Conservation (phyloP, 2,329 filamentous ascomycete genomes). For the Claviceps pusilla region DNA sequence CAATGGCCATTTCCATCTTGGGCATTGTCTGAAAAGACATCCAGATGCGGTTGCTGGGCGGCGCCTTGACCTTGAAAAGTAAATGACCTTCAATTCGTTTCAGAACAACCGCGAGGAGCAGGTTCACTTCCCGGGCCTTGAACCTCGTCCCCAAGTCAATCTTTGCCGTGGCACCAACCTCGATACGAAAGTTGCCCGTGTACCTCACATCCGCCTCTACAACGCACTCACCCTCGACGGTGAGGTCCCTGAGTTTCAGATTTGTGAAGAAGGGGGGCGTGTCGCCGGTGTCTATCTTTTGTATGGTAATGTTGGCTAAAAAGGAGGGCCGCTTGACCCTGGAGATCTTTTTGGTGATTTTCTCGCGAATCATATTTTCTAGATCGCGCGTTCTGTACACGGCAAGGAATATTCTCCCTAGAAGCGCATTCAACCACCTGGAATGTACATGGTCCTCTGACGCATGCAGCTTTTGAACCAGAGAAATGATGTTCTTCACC, state of each 20-base stretch:
- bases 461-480: constrained; percentile 82
- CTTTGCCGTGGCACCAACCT: constrained; percentile 82
- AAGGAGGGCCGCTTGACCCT: constrained; percentile 85
- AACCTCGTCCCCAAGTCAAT: constrained; percentile 82
- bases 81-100: constrained; percentile 76
- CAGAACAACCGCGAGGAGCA: constrained; percentile 73
- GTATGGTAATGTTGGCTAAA: constrained; percentile 69
- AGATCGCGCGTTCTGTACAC: constrained; percentile 74
- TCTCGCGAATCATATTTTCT: constrained; percentile 63
- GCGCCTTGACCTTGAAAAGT: constrained; percentile 78
- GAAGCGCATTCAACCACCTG: constrained; percentile 81
- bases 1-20: constrained; percentile 83
- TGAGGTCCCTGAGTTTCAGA: constrained; percentile 73
- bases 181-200: constrained; percentile 73
- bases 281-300: constrained; percentile 72
- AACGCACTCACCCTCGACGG: constrained; percentile 77
- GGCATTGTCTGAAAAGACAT: constrained; percentile 88
- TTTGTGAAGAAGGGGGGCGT: constrained; percentile 81
- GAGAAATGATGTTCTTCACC: constrained; percentile 68
- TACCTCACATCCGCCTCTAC: constrained; percentile 82
- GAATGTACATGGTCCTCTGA: constrained; percentile 83
- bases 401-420: constrained; percentile 77
- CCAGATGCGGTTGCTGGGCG: constrained; percentile 93
- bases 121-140: constrained; percentile 77
- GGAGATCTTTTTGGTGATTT: constrained; percentile 91